Conservation (phyloP, 345 rosid species). For the Eucalyptus curtisii region DNA sequence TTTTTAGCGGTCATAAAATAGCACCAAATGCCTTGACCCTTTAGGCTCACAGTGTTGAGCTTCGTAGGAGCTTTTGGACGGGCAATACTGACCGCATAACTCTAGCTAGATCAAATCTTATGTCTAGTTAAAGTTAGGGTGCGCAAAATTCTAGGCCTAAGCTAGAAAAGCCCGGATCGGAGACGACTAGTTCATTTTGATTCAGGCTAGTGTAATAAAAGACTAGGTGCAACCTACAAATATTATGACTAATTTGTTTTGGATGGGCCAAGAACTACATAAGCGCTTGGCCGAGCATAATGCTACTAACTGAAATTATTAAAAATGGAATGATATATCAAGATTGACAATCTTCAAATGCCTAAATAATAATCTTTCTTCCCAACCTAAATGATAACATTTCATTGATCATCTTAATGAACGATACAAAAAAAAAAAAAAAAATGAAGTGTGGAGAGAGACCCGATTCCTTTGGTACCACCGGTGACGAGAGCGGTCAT, state of each 20-base stretch:
- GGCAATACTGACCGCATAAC: background rate
- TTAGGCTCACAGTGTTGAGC: background rate
- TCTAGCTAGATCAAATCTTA: background rate
- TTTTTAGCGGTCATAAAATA: background rate
- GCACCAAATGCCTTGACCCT: background rate
- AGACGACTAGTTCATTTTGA: background rate
- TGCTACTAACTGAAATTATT: background rate
- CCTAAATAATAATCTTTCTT: background rate
- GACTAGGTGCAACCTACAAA: background rate
- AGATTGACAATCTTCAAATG: background rate
- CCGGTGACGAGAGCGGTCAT: slow-evolving; percentile 38
- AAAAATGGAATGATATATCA: background rate
- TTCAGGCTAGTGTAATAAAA: background rate
- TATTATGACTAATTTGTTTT: background rate
- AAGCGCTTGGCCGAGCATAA: background rate
- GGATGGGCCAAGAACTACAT: background rate
- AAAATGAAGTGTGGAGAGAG: background rate
- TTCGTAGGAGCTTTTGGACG: background rate
- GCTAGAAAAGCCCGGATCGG: background rate
- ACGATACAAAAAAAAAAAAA: background rate
- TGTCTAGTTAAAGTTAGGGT: background rate
- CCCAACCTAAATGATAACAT: background rate
- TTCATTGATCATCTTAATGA: background rate
- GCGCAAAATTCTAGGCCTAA: background rate
- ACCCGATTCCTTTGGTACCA: slow-evolving; percentile 28